These are phyloP conservation scores for Talaromyces atroroseus DNA, from an alignment of 2,329 filamentous ascomycete species.

Conservation along the genomic window DNA sequence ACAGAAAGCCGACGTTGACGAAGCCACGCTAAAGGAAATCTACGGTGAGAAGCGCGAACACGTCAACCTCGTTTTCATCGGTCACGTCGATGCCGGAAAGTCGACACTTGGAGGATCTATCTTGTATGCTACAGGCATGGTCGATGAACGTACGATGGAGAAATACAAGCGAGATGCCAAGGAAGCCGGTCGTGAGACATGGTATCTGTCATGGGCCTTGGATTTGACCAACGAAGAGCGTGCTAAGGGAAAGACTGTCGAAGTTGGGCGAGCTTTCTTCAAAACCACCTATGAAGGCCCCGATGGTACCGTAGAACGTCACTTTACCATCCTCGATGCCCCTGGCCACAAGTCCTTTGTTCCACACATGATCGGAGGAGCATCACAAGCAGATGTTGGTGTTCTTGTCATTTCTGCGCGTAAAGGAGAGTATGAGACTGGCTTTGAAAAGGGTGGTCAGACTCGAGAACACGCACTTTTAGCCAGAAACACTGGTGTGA, in stretches of 20 bases:
- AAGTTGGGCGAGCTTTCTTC: slow-evolving; percentile 92
- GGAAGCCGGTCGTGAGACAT: slow-evolving; percentile 91
- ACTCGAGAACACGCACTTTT: slow-evolving; percentile 96
- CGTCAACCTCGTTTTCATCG: slow-evolving; percentile 95
- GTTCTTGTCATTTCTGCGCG: slow-evolving; percentile 93
- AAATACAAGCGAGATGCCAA: slow-evolving; percentile 98
- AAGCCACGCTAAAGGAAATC: slow-evolving; percentile 85
- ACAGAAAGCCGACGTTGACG: slow-evolving; percentile 71
- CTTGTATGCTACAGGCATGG: slow-evolving; percentile 91
- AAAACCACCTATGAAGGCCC: slow-evolving; percentile 57
- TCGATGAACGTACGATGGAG: slow-evolving; percentile 97
- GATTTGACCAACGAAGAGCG: slow-evolving; percentile 96
- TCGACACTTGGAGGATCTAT: slow-evolving; percentile 93
- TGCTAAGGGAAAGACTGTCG: slow-evolving; percentile 94
- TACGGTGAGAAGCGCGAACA: slow-evolving; percentile 75
- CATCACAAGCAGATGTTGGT: slow-evolving; percentile 87
- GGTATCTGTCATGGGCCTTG: slow-evolving; percentile 98
- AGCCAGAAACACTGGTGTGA: slow-evolving; percentile 96
- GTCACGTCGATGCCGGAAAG: slow-evolving; percentile 97
- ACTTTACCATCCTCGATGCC: slow-evolving; percentile 94
- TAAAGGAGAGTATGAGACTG: slow-evolving; percentile 98
- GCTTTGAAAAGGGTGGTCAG: slow-evolving; percentile 94
- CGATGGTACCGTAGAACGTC: slow-evolving; percentile 64
- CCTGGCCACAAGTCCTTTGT: slow-evolving; percentile 98
- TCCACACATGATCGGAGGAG: slow-evolving; percentile 95